Base-by-base conservation (phyloP, 208 protist species). In the Trichomonas vaginalis region DNA sequence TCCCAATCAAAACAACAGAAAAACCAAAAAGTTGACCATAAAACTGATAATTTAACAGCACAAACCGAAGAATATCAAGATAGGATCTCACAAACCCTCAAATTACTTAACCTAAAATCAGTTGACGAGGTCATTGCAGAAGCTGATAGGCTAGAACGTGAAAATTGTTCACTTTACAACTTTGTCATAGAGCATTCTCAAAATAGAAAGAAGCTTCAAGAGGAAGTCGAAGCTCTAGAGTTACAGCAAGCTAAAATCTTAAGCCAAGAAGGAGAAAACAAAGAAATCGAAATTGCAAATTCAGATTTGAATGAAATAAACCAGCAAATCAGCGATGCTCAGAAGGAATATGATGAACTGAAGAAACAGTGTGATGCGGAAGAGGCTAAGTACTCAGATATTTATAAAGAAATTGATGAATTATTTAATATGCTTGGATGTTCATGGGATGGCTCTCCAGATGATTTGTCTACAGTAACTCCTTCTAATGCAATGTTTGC, bases 121-220 rank as follows among this genome's bases (percentile, higher is more conserved):
- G 21, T 48, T 48, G 82, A 90, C 17, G 82, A 90, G 48, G 8
- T 90, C 4, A 90, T 90, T 48, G 40, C 37, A n/a, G 9, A 90
- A 46, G 82, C 82, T n/a, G 82, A 90, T n/a, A 6, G 42, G 35
- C 17, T 90, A 45, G 82, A 90, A 48, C 37, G 82, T 48, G 82
- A 90, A 90, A 90, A 90, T 48, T 90, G 35, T n/a, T 90, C 82
- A 21, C 23, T 90, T 35, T 90, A 90, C 32, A 90, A 90, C 48
- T 90, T 35, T 90, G 82, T 90, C 17, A 17, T 90, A 45, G 82
- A 90, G 32, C 37, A 46, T n/a, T 17, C 9, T 35, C 40, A 35
- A 48, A 90, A 48, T 3, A 90, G 21, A 48, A 35, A 27, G 0
- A 90, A 90, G 42, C 21, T 90, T n/a, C 42, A 48, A 48, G 82